Evolutionary conservation across 2,329 filamentous ascomycete species (phyloP).

Genomic region (Hypocrella siamensis): DNA sequence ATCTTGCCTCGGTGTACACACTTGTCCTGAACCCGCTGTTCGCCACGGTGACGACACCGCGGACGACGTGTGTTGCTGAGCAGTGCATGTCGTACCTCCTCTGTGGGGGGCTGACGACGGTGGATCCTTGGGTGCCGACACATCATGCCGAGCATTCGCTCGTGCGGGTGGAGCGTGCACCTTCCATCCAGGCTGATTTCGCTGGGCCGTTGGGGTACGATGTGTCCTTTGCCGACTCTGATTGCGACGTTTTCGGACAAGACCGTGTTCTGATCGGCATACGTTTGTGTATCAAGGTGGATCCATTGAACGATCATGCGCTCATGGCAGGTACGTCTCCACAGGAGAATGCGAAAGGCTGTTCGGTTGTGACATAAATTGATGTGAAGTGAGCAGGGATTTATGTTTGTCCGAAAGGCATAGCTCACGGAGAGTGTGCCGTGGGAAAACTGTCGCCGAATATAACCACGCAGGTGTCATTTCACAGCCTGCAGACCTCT

Average conservation of each 20-base stretch:
- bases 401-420: conserved; percentile 2
- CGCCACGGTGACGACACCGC: conserved; percentile 1
- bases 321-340: background rate
- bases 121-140: conserved; percentile 5
- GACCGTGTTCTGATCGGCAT: background rate
- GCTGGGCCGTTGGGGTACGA: background rate
- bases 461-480: conserved; percentile 5
- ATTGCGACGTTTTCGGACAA: conserved; percentile 3
- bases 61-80: conserved; percentile 1
- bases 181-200: conserved; percentile 5
- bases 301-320: background rate
- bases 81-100: conserved; percentile 6
- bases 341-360: background rate
- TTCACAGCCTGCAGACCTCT: conserved; percentile 3
- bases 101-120: conserved; percentile 4
- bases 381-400: conserved; percentile 1
- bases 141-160: conserved; percentile 2
- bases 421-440: background rate
- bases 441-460: conserved; percentile 1
- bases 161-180: conserved; percentile 2
- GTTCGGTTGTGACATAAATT: too few relatives aligned
- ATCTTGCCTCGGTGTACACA: conserved; percentile 4
- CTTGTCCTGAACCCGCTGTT: conserved; percentile 3
- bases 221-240: background rate
- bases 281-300: background rate